Evolutionary conservation across 257 asterid species (phyloP), one percentile per base, ranked within the genome.

Genomic region (Vinca minor): DNA sequence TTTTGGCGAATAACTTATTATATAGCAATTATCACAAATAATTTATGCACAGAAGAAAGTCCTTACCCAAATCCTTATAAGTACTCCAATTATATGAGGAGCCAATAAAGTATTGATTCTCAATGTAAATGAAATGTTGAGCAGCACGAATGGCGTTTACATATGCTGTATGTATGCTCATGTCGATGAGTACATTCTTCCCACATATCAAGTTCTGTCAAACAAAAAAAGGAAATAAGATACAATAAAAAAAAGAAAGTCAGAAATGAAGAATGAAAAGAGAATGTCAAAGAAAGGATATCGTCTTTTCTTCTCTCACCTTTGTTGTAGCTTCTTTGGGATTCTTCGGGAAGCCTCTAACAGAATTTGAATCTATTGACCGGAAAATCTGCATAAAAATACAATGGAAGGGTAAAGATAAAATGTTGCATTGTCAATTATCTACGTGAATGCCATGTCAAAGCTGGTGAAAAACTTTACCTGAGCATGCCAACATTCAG

Each of bases 121-220:
- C 99, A 17, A 93, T 84, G 77, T 93, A 93, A 70, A 93, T 83
- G 81, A 72, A 93, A 78, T 87, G 97, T 62, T 93, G 99, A 64
- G 99, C 97, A 62, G 94, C 77, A 61, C 99, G 97, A 60, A 93
- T 93, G 38, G 97, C 97, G 77, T 83, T 84, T 52, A 93, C 80
- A 42, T 93, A 93, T 48, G 99, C 97, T 26, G 97, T 77, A 73
- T 93, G 99, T 76, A 89, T 89, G 82, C 99, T 93, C 97, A 87
- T 89, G 75, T 93, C 99, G 48, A 93, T 87, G 66, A 87, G 91
- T 44, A 85, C 95, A 71, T 93, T 93, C 84, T 93, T 93, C 70
- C 99, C 99, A 44, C 99, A 89, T 41, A 83, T 77, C 77, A 93
- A 71, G 80, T 93, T 93, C 99, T 93, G 85, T 71, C 55, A 59